Evolutionary conservation across 2,329 filamentous ascomycete genomes (phyloP), one percentile per base, ranked within the genome.

Genomic region (Trichoderma simmonsii): DNA sequence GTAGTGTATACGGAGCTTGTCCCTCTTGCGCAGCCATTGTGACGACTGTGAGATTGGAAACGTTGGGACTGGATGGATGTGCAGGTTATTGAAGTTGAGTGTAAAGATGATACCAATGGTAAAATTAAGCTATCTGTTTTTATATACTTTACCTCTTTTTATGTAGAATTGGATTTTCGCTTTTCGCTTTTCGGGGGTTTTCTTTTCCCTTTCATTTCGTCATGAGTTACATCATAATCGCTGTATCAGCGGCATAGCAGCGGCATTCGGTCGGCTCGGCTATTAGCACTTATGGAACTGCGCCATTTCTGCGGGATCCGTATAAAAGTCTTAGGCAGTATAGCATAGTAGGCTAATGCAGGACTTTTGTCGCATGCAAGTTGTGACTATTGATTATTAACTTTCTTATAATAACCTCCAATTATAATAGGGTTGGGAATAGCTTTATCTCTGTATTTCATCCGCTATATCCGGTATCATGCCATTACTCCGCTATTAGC

Each of bases 1-100:
- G 97, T 0, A 93, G 93, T 4, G 94, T 93, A 61, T 85, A 83
- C 0, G 87, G 88, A 3, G 85, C 76, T 71, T 73, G 74, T 57
- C 74, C 75, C 54, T 78, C 71, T 43, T 71, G 32, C 11, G 54
- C 54, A n/a, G 62, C 62, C 62, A 67, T 67, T 36, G 21, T 67
- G 32, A 34, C 4, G 32, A 34, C 32, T 34, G 32, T 34, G 28
- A 64, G 24, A 26, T 57, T 32, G 30, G 7, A 36, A 28, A 18
- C 26, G 32, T 24, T 24, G 51, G 30, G 34, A 67, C 32, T 12
- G 32, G 32, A 39, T 12, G 8, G 12, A 28, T 65, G 64, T 6
- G 43, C 26, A 6, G 21, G n/a, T 24, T n/a, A 51, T 21, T 32
- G 32, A 59, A 34, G 32, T 34, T 12, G 15, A 34, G 21, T 57